Evolutionary conservation across 345 rosid species (phyloP), one percentile per base, ranked within the genome.

Genomic region (Eucalyptus erythrocorys): DNA sequence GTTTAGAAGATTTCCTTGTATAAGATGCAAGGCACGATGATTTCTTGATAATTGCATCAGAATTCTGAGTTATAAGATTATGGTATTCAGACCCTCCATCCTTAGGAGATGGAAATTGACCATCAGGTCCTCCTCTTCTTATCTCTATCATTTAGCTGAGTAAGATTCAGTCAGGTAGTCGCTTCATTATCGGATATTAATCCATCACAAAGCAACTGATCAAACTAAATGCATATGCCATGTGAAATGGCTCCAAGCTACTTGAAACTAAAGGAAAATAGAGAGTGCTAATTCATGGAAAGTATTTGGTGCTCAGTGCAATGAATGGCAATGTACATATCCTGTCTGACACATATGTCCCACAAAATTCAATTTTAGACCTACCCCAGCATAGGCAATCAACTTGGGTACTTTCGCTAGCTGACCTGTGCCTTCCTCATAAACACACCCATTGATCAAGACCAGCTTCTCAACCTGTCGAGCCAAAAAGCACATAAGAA

Each of bases 321-420:
- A 8, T 71, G 8, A 76, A 76, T 2, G 30, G 47, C 82, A 76
- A 37, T 40, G 47, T 76, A 50, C 22, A 34, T 86, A 49, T 86
- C 87, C 47, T 11, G 17, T 55, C 87, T 17, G 45, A 50, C 14
- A 86, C 55, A 50, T 37, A 37, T 13, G 3, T 59, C 82, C 30
- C 32, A 24, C 34, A 40, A 13, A 26, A 61, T 37, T 64, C 48
- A 57, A 64, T 37, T 47, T 57, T 57, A 45, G 68, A 92, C 92
- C 26, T 87, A 97, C 99, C 94, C 99, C 97, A 64, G 97, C 98
- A 86, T 96, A 96, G 89, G 99, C 96, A n/a, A 96, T 57, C 24
- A 85, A 51, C 87, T 81, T 89, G 34, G 99, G 99, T 88, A 96
- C 90, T 68, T 90, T 94, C 47, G 97, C 95, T 27, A 97, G 93